These are phyloP conservation scores for Colletotrichum abscissum DNA, from an alignment of 2,329 filamentous ascomycete species.

Conservation along the genomic window DNA sequence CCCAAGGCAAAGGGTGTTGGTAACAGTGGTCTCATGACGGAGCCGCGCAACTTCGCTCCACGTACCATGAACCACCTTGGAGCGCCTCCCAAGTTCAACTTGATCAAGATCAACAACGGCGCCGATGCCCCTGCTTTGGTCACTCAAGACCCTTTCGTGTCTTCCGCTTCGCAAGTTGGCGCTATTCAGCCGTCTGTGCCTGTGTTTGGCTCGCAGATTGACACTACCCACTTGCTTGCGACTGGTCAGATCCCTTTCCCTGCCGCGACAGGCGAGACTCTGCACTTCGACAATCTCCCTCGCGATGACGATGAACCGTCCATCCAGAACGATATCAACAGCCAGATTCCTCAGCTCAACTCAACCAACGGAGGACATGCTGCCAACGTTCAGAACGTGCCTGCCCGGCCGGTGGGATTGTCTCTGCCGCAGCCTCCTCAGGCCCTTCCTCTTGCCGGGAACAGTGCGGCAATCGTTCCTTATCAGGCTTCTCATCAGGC, in stretches of 20 bases:
- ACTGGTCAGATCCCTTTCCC: constrained; percentile 6
- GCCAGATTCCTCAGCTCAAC: not conserved
- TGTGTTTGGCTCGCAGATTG: constrained; percentile 11
- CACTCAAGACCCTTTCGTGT: constrained; percentile 13
- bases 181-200: constrained; percentile 6
- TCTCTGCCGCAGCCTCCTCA: not conserved
- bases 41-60: constrained; percentile 56
- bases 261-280: not conserved
- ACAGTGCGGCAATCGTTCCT: constrained; percentile 19
- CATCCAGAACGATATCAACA: not conserved
- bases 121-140: not conserved
- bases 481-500: constrained; percentile 4
- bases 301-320: not conserved
- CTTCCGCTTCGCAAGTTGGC: not conserved
- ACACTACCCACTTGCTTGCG: constrained; percentile 14
- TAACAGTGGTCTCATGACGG: constrained; percentile 44
- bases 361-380: not conserved
- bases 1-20: constrained; percentile 2
- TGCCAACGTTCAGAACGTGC: not conserved
- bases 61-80: constrained; percentile 44
- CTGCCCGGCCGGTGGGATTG: not conserved
- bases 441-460: not conserved
- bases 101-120: constrained; percentile 20
- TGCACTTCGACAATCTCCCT: constrained; percentile 3
- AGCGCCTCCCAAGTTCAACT: constrained; percentile 53